These are phyloP conservation scores for Didymella arachidicola DNA, from an alignment of 2,329 filamentous ascomycete species.

Conservation along the genomic window DNA sequence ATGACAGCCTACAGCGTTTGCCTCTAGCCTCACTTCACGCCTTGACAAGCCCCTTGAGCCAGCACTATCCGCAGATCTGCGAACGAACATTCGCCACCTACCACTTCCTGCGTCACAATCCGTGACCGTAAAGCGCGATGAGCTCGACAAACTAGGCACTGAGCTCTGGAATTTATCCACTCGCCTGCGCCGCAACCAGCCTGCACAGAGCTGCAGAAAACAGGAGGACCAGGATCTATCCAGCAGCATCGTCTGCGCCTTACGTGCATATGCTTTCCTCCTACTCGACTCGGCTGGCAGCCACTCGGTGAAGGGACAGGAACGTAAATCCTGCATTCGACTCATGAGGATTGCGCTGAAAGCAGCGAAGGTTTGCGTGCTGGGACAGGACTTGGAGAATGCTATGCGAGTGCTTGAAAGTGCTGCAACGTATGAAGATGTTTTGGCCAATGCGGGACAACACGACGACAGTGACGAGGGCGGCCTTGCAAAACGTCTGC, in stretches of 20 bases:
- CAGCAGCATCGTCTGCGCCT: conserved; percentile 37
- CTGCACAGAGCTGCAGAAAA: conserved; percentile 34
- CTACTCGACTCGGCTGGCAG: conserved; percentile 63
- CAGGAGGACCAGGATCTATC: conserved; percentile 39
- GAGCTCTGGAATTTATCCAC: conserved; percentile 73
- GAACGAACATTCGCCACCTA: conserved; percentile 54
- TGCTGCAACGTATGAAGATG: conserved; percentile 62
- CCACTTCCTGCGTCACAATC: conserved; percentile 37
- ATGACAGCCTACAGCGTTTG: conserved; percentile 44
- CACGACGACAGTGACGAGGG: conserved; percentile 34
- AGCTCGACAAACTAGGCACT: conserved; percentile 65
- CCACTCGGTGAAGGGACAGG: conserved; percentile 27
- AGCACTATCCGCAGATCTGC: conserved; percentile 46
- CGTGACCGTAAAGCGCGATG: conserved; percentile 50
- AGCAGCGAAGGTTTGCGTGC: conserved; percentile 69
- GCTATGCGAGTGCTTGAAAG: conserved; percentile 69
- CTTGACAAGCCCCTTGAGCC: conserved; percentile 29
- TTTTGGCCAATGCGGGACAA: conserved; percentile 30
- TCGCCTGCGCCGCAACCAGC: conserved; percentile 52
- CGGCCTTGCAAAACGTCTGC: conserved; percentile 52
- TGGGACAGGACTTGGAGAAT: conserved; percentile 64
- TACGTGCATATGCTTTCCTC: conserved; percentile 69
- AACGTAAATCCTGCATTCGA: conserved; percentile 55
- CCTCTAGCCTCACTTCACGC: conserved; percentile 37
- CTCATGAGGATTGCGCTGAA: conserved; percentile 74